Conservation (phyloP, 2,329 filamentous ascomycete genomes). For the Penicillium sp. region DNA sequence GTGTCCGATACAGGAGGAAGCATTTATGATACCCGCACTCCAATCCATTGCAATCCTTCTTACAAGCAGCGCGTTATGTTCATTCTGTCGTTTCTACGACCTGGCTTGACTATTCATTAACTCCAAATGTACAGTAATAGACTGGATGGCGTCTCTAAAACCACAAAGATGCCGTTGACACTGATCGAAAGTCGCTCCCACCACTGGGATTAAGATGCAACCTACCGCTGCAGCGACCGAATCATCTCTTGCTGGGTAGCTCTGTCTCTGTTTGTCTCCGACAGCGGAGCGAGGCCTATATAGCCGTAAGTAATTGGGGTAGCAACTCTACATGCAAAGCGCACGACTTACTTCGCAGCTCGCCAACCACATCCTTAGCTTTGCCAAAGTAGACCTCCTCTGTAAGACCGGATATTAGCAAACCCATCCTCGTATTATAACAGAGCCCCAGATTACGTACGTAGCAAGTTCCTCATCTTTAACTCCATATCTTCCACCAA, state of each 20-base stretch:
- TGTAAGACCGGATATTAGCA: constrained; percentile 34
- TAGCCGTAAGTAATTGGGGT: constrained; percentile 20
- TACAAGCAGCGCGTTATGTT: background rate
- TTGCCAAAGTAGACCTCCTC: constrained; percentile 99
- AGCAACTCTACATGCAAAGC: background rate
- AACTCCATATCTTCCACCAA: constrained; percentile 99
- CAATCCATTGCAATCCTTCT: constrained; percentile 1
- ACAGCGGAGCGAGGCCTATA: constrained; percentile 72
- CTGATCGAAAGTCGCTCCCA: constrained; percentile 8
- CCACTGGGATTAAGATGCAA: background rate
- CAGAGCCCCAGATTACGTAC: constrained; percentile 39
- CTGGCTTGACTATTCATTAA: constrained; percentile 22
- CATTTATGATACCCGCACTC: constrained; percentile 29
- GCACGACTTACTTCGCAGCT: constrained; percentile 73
- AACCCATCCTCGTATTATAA: background rate
- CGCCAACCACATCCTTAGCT: constrained; percentile 96
- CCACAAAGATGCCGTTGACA: constrained; percentile 4
- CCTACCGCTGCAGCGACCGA: constrained; percentile 56
- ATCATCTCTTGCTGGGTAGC: constrained; percentile 91
- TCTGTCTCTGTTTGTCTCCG: constrained; percentile 80
- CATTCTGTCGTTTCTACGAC: background rate
- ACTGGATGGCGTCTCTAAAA: constrained; percentile 4
- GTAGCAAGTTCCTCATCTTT: constrained; percentile 97
- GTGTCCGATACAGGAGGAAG: background rate
- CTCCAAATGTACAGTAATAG: constrained; percentile 24